Evolutionary conservation across 2,329 filamentous ascomycete genomes (phyloP), one percentile per base, ranked within the genome.

Genomic region (Claviceps quebecensis): DNA sequence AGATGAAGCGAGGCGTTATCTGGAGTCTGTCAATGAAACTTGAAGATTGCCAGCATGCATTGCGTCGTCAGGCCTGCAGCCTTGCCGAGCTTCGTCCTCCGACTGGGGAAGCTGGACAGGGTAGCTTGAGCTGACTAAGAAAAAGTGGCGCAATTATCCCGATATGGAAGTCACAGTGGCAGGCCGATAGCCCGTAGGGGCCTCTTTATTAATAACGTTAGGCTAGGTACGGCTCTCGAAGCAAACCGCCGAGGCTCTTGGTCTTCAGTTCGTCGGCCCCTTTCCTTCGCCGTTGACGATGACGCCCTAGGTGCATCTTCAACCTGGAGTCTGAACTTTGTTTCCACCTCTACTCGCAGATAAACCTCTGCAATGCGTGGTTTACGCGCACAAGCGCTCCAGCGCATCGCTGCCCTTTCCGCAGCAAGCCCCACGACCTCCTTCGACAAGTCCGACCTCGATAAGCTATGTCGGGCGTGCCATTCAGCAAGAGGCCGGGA

Each of bases 321-420:
- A 38, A 26, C 19, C 45, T 34, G 17, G 26, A 14, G 16, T 22
- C 5, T 36, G 26, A 46, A 34, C 26, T 37, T 19, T 7, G 23
- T 29, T 11, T n/a, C n/a, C 19, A 2, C 17, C 3, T 14, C 13
- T 3, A 16, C 19, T 19, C 4, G 6, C n/a, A 37, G 26, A n/a
- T 3, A 16, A 26, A 39, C 19, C 16, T 65, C 50, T 53, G 78
- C 78, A 67, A 68, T 72, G 56, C 72, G 74, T 62, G 72, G 78
- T 59, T 75, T 84, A 55, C 78, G 81, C 62, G 77, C 76, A 56
- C 73, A 73, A 62, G 81, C 81, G 57, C 70, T 84, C 52, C 72
- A 83, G 66, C 83, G 80, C 68, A 82, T 84, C 57, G 81, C 81
- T 43, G 72, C 74, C 45, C 71, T 84, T 50, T 82, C 81, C 14